A percentile compares a stretch with the other conserved stretches of the same genome.
Conservation (phyloP, 495 filamentous ascomycete genomes). For the Talaromyces nanjingensis region DNA sequence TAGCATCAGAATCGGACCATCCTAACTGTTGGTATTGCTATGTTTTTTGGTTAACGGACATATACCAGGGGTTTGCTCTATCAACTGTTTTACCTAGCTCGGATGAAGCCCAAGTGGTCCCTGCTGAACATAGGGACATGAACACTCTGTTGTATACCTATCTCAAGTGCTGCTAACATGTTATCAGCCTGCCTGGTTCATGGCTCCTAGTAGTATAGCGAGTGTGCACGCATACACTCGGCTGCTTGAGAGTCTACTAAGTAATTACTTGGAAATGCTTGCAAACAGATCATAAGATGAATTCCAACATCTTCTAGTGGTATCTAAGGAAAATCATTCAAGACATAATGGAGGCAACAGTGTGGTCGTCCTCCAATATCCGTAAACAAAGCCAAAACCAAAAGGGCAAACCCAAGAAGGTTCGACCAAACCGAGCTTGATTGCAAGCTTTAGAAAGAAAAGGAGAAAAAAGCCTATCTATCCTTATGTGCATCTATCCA, state of each 20-base stretch:
- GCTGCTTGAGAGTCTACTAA: background rate
- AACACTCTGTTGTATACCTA: too few species aligned
- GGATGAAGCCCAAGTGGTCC: too few species aligned
- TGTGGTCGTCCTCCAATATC: background rate
- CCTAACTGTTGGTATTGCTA: background rate
- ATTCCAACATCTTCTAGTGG: background rate
- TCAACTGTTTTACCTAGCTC: background rate
- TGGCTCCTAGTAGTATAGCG: background rate
- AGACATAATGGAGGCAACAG: background rate
- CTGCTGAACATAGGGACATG: too few species aligned
- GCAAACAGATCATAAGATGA: background rate
- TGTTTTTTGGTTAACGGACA: background rate
- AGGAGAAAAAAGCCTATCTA: background rate
- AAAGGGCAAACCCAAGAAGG: background rate
- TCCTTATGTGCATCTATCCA: background rate
- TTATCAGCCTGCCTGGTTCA: background rate
- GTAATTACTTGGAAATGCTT: background rate
- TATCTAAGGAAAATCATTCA: background rate
- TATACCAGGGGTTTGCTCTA: background rate
- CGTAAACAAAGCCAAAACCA: background rate
- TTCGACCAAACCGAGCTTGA: background rate
- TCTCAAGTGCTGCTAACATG: too few species aligned
- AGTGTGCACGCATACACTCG: background rate
- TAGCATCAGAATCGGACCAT: background rate
- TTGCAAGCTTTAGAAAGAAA: background rate